Evolutionary conservation across 73 alveolate genomes (phyloP).

Genomic region (Uronychia binucleata): DNA sequence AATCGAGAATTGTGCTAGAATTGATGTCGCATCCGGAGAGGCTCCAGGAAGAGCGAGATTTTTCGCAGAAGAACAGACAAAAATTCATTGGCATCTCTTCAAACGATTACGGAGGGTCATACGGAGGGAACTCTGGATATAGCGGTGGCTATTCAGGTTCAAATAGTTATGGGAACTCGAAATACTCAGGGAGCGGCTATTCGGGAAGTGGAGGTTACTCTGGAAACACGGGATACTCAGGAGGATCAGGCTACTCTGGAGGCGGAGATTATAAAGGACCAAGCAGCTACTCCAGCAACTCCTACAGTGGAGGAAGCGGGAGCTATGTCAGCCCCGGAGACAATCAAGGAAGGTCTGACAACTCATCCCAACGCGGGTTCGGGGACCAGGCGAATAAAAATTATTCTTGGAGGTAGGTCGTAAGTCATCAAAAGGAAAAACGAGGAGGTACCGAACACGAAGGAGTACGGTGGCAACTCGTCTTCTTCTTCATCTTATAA

Average conservation of each 20-base stretch:
- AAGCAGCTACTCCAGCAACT: no score
- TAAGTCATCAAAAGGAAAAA: background rate
- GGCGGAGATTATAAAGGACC: no score
- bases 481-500: background rate
- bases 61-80: constrained; percentile 50
- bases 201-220: background rate
- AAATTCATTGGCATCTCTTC: constrained; percentile 49
- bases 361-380: no score
- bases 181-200: background rate
- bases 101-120: background rate
- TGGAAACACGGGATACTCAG: background rate
- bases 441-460: background rate
- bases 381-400: no score
- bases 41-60: constrained; percentile 66
- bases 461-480: background rate
- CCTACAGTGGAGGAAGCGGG: no score
- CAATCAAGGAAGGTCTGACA: no score
- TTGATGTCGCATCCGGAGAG: constrained; percentile 46
- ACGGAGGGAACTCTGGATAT: background rate
- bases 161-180: background rate
- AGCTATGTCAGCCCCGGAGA: no score
- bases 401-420: no score
- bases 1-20: constrained; percentile 35
- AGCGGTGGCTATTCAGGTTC: background rate
- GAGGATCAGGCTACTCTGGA: no score